Evolutionary conservation across 2,329 filamentous ascomycete species (phyloP).

Genomic region (Zymoseptoria ardabiliae): DNA sequence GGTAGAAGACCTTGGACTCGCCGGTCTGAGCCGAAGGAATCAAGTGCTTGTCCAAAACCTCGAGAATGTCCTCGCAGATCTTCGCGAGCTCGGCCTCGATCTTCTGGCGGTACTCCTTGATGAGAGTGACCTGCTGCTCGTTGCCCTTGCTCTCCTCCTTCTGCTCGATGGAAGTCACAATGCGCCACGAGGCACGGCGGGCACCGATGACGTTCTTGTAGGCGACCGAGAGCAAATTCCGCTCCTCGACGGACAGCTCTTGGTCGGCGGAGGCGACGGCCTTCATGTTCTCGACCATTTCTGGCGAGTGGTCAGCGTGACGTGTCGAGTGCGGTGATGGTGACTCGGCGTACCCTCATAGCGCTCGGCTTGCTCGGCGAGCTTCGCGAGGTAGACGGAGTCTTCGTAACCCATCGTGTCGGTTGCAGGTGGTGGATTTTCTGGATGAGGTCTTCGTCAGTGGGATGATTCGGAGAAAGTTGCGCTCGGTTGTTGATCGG

Average conservation of each 20-base stretch:
- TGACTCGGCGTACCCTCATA: constrained; percentile 72
- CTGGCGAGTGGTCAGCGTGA: constrained; percentile 48
- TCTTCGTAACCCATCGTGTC: constrained; percentile 92
- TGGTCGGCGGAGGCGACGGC: constrained; percentile 76
- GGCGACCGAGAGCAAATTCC: constrained; percentile 92
- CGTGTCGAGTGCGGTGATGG: constrained; percentile 1
- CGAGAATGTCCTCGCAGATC: constrained; percentile 96
- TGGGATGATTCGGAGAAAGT: neutral
- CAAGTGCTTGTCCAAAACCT: constrained; percentile 87
- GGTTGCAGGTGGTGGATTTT: constrained; percentile 4
- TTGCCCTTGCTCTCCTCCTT: constrained; percentile 99
- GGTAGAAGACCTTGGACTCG: constrained; percentile 99
- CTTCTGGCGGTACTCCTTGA: constrained; percentile 98
- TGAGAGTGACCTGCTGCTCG: constrained; percentile 77
- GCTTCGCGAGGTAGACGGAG: constrained; percentile 98
- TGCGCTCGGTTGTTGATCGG: neutral
- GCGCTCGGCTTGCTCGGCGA: constrained; percentile 99
- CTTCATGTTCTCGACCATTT: constrained; percentile 99
- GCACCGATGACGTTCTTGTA: constrained; percentile 99
- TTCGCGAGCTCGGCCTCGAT: constrained; percentile 94
- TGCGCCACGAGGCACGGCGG: constrained; percentile 95
- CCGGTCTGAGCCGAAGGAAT: constrained; percentile 90
- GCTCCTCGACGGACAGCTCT: constrained; percentile 74
- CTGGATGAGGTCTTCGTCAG: neutral
- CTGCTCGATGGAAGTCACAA: constrained; percentile 97